Evolutionary conservation across 2,329 filamentous ascomycete species (phyloP), one percentile per base, ranked within the genome.

Genomic region (Dothistroma septosporum): DNA sequence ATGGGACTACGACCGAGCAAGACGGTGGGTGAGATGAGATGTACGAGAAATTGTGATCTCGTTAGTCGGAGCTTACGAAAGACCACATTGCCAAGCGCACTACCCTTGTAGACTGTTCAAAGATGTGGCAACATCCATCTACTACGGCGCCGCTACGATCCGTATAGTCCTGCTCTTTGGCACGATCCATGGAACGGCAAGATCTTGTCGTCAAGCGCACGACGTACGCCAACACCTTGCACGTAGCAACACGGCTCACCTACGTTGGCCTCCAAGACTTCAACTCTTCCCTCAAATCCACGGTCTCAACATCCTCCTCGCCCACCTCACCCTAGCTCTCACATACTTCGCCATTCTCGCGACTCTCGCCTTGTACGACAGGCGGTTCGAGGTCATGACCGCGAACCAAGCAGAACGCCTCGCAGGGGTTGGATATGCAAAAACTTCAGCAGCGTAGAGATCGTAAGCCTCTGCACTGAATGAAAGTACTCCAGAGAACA

Each of bases 381-480:
- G 44, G 4, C 63, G 61, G 44, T 53, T 61, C 8, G 57, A 58
- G 8, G 63, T 50, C 11, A 55, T 60, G 16, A 41, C 56, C 12
- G 65, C 62, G 12, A 66, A 66, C 8, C 61, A 69, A 10, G 65
- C 66, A 4, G 68, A 68, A 41, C 59, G 68, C 33, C 63, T 70
- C 22, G 68, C n/a, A 28, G 24, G 24, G 24, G 24, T 2, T 28
- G 24, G 24, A 28, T 28, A 28, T 6, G 24, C 3, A 3, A 2
- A 28, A 28, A 6, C 6, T 28, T 6, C 24, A 28, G 24, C 24
- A 28, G 24, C 24, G 24, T 6, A 28, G 24, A 28, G 24, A 28
- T 28, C 24, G 24, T 28, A 28, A 28, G 24, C 24, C 24, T 28
- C 24, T 6, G 24, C 24, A 28, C 24, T 3, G 6, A 28, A 28